Conservation (phyloP, 2,329 filamentous ascomycete genomes). For the Clonostachys chloroleuca region DNA sequence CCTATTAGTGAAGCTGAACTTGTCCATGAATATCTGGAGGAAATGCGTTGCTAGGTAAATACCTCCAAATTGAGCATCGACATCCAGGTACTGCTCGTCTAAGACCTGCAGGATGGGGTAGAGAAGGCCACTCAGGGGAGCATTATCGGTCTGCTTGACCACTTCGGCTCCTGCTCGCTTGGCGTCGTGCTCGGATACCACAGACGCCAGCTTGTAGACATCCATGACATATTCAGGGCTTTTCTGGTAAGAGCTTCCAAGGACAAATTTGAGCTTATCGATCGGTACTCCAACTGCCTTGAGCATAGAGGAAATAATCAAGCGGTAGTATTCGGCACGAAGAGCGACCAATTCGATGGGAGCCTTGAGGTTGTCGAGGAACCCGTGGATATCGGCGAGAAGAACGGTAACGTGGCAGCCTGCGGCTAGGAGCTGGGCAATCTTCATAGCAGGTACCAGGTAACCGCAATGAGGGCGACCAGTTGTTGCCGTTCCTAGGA, state of each 20-base stretch:
- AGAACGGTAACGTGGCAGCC: conserved; percentile 80
- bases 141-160: conserved; percentile 84
- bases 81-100: conserved; percentile 84
- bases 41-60: no score
- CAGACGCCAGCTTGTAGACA: conserved; percentile 68
- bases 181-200: conserved; percentile 74
- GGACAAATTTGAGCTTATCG: conserved; percentile 76
- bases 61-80: conserved; percentile 86
- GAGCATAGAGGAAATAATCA: conserved; percentile 69
- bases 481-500: conserved; percentile 69
- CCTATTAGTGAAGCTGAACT: no score
- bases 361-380: conserved; percentile 80
- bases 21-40: no score
- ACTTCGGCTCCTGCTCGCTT: conserved; percentile 91
- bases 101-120: conserved; percentile 68
- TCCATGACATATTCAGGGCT: conserved; percentile 79
- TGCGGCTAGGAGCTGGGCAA: conserved; percentile 80
- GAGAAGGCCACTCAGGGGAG: conserved; percentile 50
- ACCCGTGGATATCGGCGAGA: conserved; percentile 71
- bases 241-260: conserved; percentile 80
- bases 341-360: conserved; percentile 82
- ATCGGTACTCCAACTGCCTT: conserved; percentile 75
- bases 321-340: conserved; percentile 80
- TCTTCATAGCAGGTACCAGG: conserved; percentile 84
- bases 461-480: conserved; percentile 88